Percentiles rank a stretch among this genome's conserved stretches.
phyloP scores from a whole-genome alignment of 345 rosid genomes.

The Gossypium australe region DNA sequence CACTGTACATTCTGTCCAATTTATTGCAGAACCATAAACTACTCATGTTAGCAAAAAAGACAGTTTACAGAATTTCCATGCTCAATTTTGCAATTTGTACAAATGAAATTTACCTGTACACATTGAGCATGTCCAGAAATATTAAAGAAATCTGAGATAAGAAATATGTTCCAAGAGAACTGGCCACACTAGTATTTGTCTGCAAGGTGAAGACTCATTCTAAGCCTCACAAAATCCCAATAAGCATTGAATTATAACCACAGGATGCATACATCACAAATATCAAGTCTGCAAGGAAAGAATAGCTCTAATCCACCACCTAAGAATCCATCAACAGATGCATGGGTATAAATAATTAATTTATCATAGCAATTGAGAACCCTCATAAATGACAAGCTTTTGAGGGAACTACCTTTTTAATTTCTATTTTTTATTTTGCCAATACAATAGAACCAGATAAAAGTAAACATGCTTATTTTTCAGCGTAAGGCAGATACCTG shows the following conservation, averaged over 20 bases:
- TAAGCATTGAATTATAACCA: background rate
- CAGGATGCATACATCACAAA: background rate
- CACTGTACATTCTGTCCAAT: constrained; percentile 89
- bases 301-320: background rate
- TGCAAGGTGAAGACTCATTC: constrained; percentile 31
- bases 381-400: background rate
- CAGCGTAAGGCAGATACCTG: background rate
- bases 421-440: background rate
- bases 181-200: constrained; percentile 99
- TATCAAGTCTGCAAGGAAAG: background rate
- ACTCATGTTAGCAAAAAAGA: background rate
- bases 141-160: constrained; percentile 79
- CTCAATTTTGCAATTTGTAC: background rate
- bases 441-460: background rate
- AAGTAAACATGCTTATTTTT: background rate
- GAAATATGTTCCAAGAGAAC: constrained; percentile 85
- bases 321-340: background rate
- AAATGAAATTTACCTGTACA: constrained; percentile 60
- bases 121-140: constrained; percentile 97
- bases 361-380: background rate
- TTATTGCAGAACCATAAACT: constrained; percentile 8
- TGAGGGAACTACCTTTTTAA: background rate
- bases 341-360: background rate
- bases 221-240: background rate
- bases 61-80: background rate